Percentiles rank a stretch among this genome's conserved stretches.
These are phyloP conservation scores for Aquilaria sinensis DNA, from an alignment of 345 rosid species.

Conservation along the genomic window DNA sequence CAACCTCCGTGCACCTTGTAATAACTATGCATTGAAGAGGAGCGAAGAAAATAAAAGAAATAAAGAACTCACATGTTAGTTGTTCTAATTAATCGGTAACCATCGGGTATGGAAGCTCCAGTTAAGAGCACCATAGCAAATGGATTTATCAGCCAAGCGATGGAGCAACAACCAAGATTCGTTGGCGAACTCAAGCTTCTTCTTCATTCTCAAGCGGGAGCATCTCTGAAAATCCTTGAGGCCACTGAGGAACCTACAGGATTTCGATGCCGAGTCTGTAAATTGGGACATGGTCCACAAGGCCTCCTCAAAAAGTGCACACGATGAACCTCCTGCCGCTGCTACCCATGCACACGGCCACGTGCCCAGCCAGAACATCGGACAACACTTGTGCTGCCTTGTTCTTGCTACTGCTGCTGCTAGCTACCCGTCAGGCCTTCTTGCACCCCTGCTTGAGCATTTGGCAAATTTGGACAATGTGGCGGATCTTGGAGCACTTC, in stretches of 20 bases:
- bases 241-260: slow-evolving; percentile 16
- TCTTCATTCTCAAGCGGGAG: slow-evolving; percentile 30
- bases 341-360: slow-evolving; percentile 67
- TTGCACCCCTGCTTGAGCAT: slow-evolving; percentile 74
- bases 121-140: slow-evolving; percentile 6
- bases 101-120: too few species aligned
- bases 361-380: slow-evolving; percentile 79
- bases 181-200: slow-evolving; percentile 19
- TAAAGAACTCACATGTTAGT: neutral
- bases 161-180: slow-evolving; percentile 70
- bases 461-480: slow-evolving; percentile 69
- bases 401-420: neutral
- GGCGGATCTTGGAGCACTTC: slow-evolving; percentile 53
- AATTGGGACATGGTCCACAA: slow-evolving; percentile 37
- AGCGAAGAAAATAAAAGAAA: neutral
- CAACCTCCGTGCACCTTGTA: too few species aligned
- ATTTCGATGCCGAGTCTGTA: slow-evolving; percentile 15
- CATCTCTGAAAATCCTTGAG: slow-evolving; percentile 50
- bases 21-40: neutral
- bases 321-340: slow-evolving; percentile 54
- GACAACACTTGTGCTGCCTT: slow-evolving; percentile 24
- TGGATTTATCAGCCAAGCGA: slow-evolving; percentile 31
- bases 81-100: neutral
- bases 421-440: slow-evolving; percentile 46
- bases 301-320: slow-evolving; percentile 66